phyloP scores from a whole-genome alignment of 176 grass and related monocot species.

The Melocanna baccifera region DNA sequence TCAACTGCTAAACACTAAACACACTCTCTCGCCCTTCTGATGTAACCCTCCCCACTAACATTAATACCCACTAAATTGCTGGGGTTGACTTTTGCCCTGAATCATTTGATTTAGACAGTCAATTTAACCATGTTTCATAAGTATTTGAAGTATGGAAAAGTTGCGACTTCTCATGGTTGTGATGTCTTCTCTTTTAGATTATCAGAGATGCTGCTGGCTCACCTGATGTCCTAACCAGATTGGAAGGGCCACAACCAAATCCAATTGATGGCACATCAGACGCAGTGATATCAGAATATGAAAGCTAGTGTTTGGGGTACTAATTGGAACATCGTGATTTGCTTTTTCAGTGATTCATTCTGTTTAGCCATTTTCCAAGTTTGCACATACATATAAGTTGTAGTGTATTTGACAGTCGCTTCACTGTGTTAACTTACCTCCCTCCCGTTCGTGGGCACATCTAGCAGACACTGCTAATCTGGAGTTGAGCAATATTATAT shows the following conservation, averaged over 20 bases:
- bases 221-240: constrained; percentile 86
- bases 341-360: background rate
- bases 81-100: background rate
- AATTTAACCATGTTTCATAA: background rate
- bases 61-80: background rate
- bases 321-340: background rate
- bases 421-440: background rate
- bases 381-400: constrained; percentile 1
- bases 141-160: background rate
- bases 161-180: background rate
- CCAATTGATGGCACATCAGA: constrained; percentile 36
- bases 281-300: constrained; percentile 73
- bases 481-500: background rate
- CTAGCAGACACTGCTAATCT: background rate
- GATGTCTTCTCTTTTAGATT: constrained; percentile 52
- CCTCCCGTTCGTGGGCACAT: background rate
- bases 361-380: background rate
- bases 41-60: background rate
- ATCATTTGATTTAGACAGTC: background rate
- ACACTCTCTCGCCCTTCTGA: background rate
- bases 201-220: constrained; percentile 82
- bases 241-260: constrained; percentile 49
- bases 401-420: background rate
- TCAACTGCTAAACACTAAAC: background rate
- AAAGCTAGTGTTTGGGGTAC: constrained; percentile 48